Conservation (phyloP, 192 early-diverging fungal genomes). For the Coemansia reversa region DNA sequence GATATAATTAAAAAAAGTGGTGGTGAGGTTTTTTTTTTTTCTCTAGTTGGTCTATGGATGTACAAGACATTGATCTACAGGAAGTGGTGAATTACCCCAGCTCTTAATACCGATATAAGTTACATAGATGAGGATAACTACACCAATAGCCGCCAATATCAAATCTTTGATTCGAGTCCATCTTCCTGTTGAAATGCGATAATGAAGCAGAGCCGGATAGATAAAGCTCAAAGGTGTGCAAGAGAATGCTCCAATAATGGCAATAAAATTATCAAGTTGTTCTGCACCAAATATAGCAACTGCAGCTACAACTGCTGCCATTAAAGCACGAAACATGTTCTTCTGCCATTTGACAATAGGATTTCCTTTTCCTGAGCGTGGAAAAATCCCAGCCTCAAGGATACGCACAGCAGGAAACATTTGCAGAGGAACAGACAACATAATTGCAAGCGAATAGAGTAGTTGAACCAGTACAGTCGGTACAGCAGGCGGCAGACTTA, state of each 20-base stretch:
- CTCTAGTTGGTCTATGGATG: too few relatives aligned
- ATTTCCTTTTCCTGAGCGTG: constrained; percentile 74
- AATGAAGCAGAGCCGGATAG: constrained; percentile 85
- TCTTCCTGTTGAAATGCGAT: constrained; percentile 51
- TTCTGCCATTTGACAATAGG: constrained; percentile 81
- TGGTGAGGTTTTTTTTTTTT: too few relatives aligned
- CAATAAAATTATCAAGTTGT: constrained; percentile 82
- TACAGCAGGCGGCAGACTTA: constrained; percentile 73
- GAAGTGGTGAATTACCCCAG: constrained; percentile 39
- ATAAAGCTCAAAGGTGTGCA: constrained; percentile 78
- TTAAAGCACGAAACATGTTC: constrained; percentile 73
- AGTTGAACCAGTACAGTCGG: constrained; percentile 71
- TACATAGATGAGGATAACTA: constrained; percentile 75
- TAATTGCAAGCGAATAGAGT: constrained; percentile 91
- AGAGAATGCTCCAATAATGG: constrained; percentile 80
- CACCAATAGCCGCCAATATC: constrained; percentile 64
- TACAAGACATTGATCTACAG: constrained; percentile 15
- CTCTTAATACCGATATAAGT: constrained; percentile 59
- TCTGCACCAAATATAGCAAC: constrained; percentile 78
- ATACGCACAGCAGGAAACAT: constrained; percentile 93
- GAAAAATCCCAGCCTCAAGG: constrained; percentile 80
- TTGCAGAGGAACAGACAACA: constrained; percentile 88
- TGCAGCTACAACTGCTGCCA: constrained; percentile 64
- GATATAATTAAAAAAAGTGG: too few relatives aligned
- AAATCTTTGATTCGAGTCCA: constrained; percentile 60